Evolutionary conservation across 2,329 filamentous ascomycete species (phyloP), one percentile per base, ranked within the genome.

Genomic region (Setomelanomma holmii): DNA sequence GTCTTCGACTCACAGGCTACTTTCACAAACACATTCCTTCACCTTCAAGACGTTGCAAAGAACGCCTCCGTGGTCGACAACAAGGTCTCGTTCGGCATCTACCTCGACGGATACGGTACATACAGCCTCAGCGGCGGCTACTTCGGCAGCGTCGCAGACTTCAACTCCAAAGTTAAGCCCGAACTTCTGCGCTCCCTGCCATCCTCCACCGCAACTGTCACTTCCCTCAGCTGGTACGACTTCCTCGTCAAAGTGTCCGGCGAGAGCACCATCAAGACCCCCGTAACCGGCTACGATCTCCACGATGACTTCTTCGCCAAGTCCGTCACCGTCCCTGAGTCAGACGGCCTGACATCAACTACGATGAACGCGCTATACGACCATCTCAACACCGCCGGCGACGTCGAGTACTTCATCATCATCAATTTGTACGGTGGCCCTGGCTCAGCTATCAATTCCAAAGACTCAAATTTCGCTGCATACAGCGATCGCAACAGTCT

Each of bases 161-260:
- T 78, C 67, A 75, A 73, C 42, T 49, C 55, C 16, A 73, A 64
- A 21, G 71, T 79, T 20, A 64, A 67, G 23, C 70, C 76, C 1
- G 75, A 75, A 47, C 63, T 80, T 11, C 62, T 78, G 4, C 69
- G 74, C 45, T 68, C 64, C 0, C 69, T 78, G 12, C 69, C 73
- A 7, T 49, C 57, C 5, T 58, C 71, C 5, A 49, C 55, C 1
- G 48, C 56, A 24, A 69, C 57, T 0, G 63, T 74, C 19, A 51
- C 56, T 39, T 64, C 58, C 6, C 57, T 68, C 70, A 68, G 62
- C 49, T 75, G 69, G 68, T 73, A 75, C 49, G 61, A 69, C 40
- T 76, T 75, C 46, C 68, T 78, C 76, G 76, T 66, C 69, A 82
- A 56, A 77, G 76, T 69, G 4, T 70, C 68, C 11, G 70, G 66